A percentile compares a stretch with the other conserved stretches of the same genome.
phyloP scores from a whole-genome alignment of 2,329 filamentous ascomycete genomes.

The Huntiella decipiens region DNA sequence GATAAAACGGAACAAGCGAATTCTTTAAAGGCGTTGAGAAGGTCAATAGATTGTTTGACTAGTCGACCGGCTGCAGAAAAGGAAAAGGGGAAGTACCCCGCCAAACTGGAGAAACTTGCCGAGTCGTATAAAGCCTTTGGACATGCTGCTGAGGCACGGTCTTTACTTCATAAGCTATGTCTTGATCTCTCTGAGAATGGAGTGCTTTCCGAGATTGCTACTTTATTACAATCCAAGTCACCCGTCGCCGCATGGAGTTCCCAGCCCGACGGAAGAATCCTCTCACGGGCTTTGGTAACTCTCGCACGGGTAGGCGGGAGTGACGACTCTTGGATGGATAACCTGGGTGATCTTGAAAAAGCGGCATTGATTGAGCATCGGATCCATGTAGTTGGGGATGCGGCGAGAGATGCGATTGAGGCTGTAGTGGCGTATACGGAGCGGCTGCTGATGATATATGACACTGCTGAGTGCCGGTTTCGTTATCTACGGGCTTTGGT shows the following conservation, averaged over 20 bases:
- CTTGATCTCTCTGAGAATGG: constrained; percentile 40
- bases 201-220: constrained; percentile 33
- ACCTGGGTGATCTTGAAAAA: constrained; percentile 31
- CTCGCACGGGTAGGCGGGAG: constrained; percentile 37
- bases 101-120: constrained; percentile 48
- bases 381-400: constrained; percentile 13
- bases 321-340: constrained; percentile 35
- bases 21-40: constrained; percentile 37
- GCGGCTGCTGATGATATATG: constrained; percentile 30
- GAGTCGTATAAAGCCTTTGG: constrained; percentile 37
- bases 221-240: constrained; percentile 28
- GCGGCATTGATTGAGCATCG: constrained; percentile 40
- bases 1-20: constrained; percentile 23
- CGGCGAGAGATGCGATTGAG: constrained; percentile 19
- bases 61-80: constrained; percentile 34
- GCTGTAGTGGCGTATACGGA: constrained; percentile 28
- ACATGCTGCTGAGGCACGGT: constrained; percentile 35
- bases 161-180: constrained; percentile 41
- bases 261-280: constrained; percentile 27
- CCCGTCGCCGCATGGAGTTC: constrained; percentile 34
- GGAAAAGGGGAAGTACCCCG: constrained; percentile 37
- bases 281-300: constrained; percentile 40
- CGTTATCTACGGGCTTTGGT: constrained; percentile 33
- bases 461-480: constrained; percentile 30
- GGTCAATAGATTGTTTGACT: constrained; percentile 44